Evolutionary conservation across 1,284 basidiomycete species (phyloP).

Genomic region (Tilletia horrida): DNA sequence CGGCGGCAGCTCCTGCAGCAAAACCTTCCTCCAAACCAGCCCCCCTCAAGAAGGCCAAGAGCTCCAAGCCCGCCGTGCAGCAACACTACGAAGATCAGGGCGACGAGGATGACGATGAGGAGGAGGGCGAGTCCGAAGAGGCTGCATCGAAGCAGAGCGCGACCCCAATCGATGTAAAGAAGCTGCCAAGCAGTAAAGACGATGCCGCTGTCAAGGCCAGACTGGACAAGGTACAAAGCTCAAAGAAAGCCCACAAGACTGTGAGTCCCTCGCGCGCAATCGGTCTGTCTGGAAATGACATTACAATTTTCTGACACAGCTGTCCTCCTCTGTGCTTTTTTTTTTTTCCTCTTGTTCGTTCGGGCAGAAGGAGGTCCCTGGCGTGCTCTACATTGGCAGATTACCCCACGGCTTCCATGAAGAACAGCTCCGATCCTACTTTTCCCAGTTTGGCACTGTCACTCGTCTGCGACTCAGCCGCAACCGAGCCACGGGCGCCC

Average conservation of each 20-base stretch:
- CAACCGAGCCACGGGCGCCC: slow-evolving; percentile 92
- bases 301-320: background rate
- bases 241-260: slow-evolving; percentile 21
- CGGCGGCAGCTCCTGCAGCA: background rate
- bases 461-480: slow-evolving; percentile 83
- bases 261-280: slow-evolving; percentile 1
- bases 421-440: slow-evolving; percentile 85
- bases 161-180: slow-evolving; percentile 19
- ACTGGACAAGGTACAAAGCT: slow-evolving; percentile 40
- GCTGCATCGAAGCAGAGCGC: slow-evolving; percentile 6
- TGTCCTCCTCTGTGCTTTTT: background rate
- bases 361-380: slow-evolving; percentile 65
- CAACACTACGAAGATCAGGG: slow-evolving; percentile 24
- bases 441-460: slow-evolving; percentile 89
- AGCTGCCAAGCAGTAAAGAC: slow-evolving; percentile 49
- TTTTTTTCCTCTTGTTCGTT: too few species aligned
- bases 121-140: slow-evolving; percentile 10
- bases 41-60: background rate
- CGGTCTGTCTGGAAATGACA: too few species aligned
- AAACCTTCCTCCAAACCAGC: background rate
- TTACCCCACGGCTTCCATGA: slow-evolving; percentile 98
- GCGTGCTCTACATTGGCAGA: slow-evolving; percentile 84
- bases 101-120: slow-evolving; percentile 18
- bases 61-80: too few species aligned
- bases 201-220: slow-evolving; percentile 41